Conservation (phyloP, 2,329 filamentous ascomycete genomes). For the Ophiostoma tasmaniense region DNA sequence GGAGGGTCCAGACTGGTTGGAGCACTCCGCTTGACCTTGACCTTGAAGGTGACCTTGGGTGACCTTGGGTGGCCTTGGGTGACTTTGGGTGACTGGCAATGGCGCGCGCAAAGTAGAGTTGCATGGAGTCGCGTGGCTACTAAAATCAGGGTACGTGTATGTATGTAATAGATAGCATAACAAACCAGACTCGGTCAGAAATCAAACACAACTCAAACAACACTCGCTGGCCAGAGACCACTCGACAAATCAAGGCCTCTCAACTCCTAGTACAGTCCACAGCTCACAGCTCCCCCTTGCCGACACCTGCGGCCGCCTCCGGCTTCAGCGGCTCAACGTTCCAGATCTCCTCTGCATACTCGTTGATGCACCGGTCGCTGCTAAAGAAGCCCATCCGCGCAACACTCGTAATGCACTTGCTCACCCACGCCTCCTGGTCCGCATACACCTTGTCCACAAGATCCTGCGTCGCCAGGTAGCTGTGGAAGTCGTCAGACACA, state of each 20-base stretch:
- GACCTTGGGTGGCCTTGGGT: too few species aligned
- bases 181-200: background rate
- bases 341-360: slow-evolving; percentile 97
- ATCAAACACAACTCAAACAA: background rate
- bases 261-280: too few species aligned
- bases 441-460: slow-evolving; percentile 87
- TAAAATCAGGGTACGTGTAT: background rate
- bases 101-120: background rate
- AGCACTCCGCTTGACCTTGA: too few species aligned
- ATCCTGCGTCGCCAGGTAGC: slow-evolving; percentile 82
- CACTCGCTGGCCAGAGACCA: background rate
- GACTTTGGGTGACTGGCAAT: background rate
- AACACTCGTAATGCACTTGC: slow-evolving; percentile 81
- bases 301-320: slow-evolving; percentile 25
- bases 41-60: background rate
- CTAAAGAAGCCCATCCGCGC: slow-evolving; percentile 96
- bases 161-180: background rate
- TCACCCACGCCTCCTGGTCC: slow-evolving; percentile 87
- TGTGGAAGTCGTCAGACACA: slow-evolving; percentile 94
- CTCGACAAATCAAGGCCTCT: background rate
- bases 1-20: too few species aligned
- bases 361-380: slow-evolving; percentile 88
- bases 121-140: background rate
- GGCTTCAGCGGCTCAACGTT: slow-evolving; percentile 74
- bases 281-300: slow-evolving; percentile 10